Evolutionary conservation across 2,329 filamentous ascomycete genomes (phyloP), one percentile per base, ranked within the genome.

Genomic region (Dactylellina cionopaga): DNA sequence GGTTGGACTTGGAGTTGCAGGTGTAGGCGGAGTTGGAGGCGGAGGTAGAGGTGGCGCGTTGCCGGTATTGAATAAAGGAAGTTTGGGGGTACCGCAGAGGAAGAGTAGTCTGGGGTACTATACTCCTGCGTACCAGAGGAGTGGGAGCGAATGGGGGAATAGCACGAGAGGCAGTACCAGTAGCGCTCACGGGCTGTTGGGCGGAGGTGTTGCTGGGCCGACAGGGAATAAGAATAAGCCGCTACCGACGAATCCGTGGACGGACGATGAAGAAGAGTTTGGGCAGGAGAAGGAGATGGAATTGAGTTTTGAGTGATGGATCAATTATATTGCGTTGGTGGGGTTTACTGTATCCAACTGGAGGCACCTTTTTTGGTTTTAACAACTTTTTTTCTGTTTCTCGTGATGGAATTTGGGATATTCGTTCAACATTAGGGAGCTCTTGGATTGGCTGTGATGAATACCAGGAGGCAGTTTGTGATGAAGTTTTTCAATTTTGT

Each of bases 211-310:
- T 1, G 65, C 37, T 19, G 74, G 63, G 17, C 11, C 31, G 9
- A 25, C 46, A 9, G 27, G 22, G 15, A 11, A n/a, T 11, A 69
- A 47, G 31, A 41, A 68, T n/a, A 71, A 64, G 29, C 37, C 72
- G 17, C n/a, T 56, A 29, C 62, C 58, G 27, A 73, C 72, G 82
- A 94, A 84, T 85, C 85, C 90, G 0, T 94, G 91, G 91, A 88
- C 86, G 2, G 89, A 87, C 46, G 89, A 87, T 44, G 86, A 89
- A 27, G 80, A 81, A 24, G 86, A 90, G 56, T 90, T 90, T 81
- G 88, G 88, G 15, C 85, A 86, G 77, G 90, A 92, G 80, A 87
- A 88, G 78, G 90, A 92, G 80, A 90, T 94, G 74, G 85, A 86
- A 29, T 90, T 94, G 89, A 92, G 89, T 74, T 94, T 94, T 86